Conservation (phyloP, 441 rosid genomes). For the Populus hybrid region DNA sequence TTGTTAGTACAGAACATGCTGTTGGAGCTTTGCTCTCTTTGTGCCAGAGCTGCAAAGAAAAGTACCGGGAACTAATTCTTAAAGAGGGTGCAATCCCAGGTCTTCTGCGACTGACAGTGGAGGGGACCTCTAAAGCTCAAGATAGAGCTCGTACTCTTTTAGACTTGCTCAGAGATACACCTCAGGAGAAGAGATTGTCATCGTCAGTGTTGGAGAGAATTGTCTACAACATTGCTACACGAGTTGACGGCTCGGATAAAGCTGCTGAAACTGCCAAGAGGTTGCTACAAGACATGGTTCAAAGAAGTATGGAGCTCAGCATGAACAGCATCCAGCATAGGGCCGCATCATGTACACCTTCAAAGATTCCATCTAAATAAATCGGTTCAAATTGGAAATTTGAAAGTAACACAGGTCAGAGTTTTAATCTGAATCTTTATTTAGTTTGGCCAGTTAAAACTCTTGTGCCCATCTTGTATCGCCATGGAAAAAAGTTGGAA, state of each 20-base stretch:
- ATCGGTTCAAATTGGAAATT: neutral
- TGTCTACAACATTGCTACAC: constrained; percentile 56
- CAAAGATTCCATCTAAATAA: constrained; percentile 30
- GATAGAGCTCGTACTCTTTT: constrained; percentile 63
- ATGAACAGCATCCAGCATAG: constrained; percentile 41
- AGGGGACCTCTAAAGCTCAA: constrained; percentile 61
- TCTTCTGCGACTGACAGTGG: constrained; percentile 65
- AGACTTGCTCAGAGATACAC: constrained; percentile 69
- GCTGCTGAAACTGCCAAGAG: constrained; percentile 73
- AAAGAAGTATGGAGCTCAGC: constrained; percentile 67
- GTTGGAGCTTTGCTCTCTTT: constrained; percentile 58
- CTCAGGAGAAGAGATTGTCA: constrained; percentile 53
- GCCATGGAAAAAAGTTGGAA: constrained; percentile 22
- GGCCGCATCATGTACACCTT: constrained; percentile 38
- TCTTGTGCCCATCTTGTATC: constrained; percentile 14
- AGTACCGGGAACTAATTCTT: constrained; percentile 60
- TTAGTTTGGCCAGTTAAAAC: constrained; percentile 22
- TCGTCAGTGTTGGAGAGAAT: constrained; percentile 55
- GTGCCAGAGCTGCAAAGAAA: constrained; percentile 55
- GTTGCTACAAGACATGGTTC: constrained; percentile 67
- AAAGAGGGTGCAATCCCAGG: constrained; percentile 86
- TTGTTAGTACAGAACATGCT: constrained; percentile 56
- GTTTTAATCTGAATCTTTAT: constrained; percentile 25
- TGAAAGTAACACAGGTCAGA: constrained; percentile 16
- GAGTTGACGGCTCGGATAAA: constrained; percentile 61